phyloP scores from a whole-genome alignment of 257 asterid genomes.

The Orobanche coerulescens region DNA sequence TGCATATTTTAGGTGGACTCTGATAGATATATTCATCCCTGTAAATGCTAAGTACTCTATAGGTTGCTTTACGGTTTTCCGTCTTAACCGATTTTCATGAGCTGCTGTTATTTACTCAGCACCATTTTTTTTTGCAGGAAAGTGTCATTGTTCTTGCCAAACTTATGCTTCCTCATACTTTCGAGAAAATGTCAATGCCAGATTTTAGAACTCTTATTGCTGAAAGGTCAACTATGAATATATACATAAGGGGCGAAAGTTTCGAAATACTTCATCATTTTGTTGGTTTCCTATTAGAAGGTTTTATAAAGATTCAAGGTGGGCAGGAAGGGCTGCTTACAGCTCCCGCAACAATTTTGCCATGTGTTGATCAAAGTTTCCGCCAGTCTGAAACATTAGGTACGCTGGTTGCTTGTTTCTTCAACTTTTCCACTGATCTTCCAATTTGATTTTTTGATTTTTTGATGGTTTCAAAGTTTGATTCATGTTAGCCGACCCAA shows the following conservation, averaged over 20 bases:
- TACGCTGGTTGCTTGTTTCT: conserved; percentile 22
- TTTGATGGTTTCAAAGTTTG: neutral
- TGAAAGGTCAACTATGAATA: conserved; percentile 59
- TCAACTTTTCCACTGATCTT: neutral
- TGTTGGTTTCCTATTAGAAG: conserved; percentile 83
- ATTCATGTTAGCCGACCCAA: too few species aligned
- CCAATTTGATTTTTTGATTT: neutral
- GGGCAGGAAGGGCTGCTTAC: conserved; percentile 50
- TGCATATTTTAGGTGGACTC: conserved; percentile 19
- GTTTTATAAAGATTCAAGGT: conserved; percentile 61
- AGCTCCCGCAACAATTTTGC: conserved; percentile 61
- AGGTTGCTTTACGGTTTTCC: neutral
- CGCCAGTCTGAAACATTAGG: conserved; percentile 51
- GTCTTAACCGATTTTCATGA: neutral
- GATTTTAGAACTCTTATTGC: conserved; percentile 71
- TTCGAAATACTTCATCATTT: conserved; percentile 70
- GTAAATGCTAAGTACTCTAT: neutral
- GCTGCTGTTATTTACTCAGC: conserved; percentile 16
- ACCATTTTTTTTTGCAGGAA: conserved; percentile 58
- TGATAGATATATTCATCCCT: conserved; percentile 1
- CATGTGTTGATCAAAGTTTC: conserved; percentile 46
- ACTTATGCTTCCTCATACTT: conserved; percentile 69
- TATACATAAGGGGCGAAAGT: conserved; percentile 67
- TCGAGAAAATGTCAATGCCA: conserved; percentile 72
- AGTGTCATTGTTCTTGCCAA: conserved; percentile 66